Conservation (phyloP, 805 yeast genomes). For the Nakazawaea siamensis region DNA sequence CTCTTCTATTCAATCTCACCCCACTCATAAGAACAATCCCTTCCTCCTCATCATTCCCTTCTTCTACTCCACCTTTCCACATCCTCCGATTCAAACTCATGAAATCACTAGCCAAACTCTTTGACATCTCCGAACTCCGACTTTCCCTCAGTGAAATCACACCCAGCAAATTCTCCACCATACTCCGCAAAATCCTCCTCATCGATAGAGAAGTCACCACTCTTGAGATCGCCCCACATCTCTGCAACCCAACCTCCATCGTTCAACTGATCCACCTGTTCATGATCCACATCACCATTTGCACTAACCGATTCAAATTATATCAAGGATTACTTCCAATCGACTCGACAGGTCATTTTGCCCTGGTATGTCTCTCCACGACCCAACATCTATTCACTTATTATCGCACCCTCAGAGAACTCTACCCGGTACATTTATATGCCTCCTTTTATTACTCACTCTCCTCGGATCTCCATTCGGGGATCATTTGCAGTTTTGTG, state of each 20-base stretch:
- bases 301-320: constrained; percentile 1
- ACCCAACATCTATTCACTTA: neutral
- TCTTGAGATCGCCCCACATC: neutral
- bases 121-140: constrained; percentile 1
- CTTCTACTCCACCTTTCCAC: constrained; percentile 15
- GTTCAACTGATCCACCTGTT: neutral
- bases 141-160: neutral
- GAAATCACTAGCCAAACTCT: constrained; percentile 25
- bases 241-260: neutral
- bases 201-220: neutral
- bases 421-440: neutral
- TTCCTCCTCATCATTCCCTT: constrained; percentile 1
- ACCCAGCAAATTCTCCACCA: neutral
- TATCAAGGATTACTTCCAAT: constrained; percentile 3
- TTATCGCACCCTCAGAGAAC: neutral
- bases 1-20: constrained; percentile 3
- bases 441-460: constrained; percentile 1
- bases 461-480: neutral
- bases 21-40: constrained; percentile 3
- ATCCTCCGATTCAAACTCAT: constrained; percentile 29
- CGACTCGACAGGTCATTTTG: too few relatives aligned
- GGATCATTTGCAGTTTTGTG: constrained; percentile 1
- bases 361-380: neutral
- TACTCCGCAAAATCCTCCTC: constrained; percentile 1
- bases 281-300: constrained; percentile 2